A percentile compares a stretch with the other conserved stretches of the same genome.
Evolutionary conservation across 805 yeast genomes (phyloP).

Genomic region (Gaillardinia entomophila): DNA sequence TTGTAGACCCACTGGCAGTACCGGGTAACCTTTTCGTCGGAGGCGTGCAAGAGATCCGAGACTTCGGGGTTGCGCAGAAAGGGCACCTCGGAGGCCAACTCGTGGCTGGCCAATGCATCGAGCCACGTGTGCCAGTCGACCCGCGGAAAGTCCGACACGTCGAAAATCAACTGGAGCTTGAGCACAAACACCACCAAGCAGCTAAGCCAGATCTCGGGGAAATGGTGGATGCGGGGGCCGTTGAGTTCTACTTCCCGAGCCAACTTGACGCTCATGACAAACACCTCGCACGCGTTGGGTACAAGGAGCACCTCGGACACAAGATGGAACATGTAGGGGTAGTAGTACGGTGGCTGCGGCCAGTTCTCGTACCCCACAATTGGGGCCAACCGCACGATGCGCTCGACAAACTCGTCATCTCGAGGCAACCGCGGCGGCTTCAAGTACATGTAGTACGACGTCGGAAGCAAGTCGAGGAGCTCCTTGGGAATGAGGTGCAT

Average conservation of each 20-base stretch:
- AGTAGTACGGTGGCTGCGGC: slow-evolving; percentile 18
- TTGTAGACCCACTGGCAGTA: slow-evolving; percentile 50
- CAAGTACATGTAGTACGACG: slow-evolving; percentile 26
- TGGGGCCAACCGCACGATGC: slow-evolving; percentile 3
- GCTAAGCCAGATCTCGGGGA: slow-evolving; percentile 35
- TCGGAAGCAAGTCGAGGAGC: slow-evolving; percentile 33
- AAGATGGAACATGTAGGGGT: slow-evolving; percentile 33
- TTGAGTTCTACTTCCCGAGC: slow-evolving; percentile 5
- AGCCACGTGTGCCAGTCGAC: slow-evolving; percentile 9
- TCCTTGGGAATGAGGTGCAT: slow-evolving; percentile 32
- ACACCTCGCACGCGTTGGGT: slow-evolving; percentile 44
- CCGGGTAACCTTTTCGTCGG: slow-evolving; percentile 35
- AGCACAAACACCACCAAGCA: slow-evolving; percentile 26
- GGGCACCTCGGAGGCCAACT: slow-evolving; percentile 1
- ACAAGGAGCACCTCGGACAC: slow-evolving; percentile 40
- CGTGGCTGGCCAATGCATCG: slow-evolving; percentile 2
- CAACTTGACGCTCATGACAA: slow-evolving; percentile 23
- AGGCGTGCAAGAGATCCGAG: slow-evolving; percentile 41
- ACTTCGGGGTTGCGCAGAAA: slow-evolving; percentile 7
- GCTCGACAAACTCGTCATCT: slow-evolving; percentile 26
- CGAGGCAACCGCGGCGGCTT: slow-evolving; percentile 37
- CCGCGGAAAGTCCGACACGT: slow-evolving; percentile 4
- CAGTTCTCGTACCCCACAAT: neutral
- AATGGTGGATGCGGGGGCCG: slow-evolving; percentile 4
- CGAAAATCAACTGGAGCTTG: slow-evolving; percentile 23